Base-by-base conservation (phyloP, 2,329 filamentous ascomycete species). In the Aspergillus sp. region DNA sequence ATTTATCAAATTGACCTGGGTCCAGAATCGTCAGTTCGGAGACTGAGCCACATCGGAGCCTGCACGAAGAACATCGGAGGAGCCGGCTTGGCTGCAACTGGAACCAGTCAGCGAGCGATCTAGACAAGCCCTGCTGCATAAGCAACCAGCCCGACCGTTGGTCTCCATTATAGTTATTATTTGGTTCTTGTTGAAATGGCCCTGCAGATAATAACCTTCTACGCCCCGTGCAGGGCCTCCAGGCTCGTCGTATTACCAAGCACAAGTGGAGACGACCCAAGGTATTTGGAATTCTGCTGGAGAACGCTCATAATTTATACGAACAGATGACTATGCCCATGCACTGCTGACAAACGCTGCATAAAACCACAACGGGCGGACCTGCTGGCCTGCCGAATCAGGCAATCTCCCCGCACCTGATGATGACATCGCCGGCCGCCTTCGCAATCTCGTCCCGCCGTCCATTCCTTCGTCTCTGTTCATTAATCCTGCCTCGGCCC, bases 351-450 rank as follows among this genome's bases (percentile, higher is more conserved):
- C 52, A n/a, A 42, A 45, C 12, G 16, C 36, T 26, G 22, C 52
- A 46, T n/a, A 42, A 42, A 42, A 14, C 22, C 22, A 18, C 6
- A 20, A 46, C 18, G 45, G 20, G 18, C 9, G 45, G 16, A 9
- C 9, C 9, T 47, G 11, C 18, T 12, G 45, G 22, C 18, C 18
- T 47, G 45, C 45, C 45, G 22, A 24, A 54, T 46, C 39, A 14
- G 52, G 52, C 52, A 54, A 47, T 46, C 46, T 31, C 26, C 52
- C 52, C 52, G 52, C 52, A 54, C 36, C 26, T 29, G 26, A 54
- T 54, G 52, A 54, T 54, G 52, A 54, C 52, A 54, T 54, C 45
- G 45, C 45, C 45, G 36, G 12, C 52, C 52, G 52, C 32, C 52
- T 54, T 42, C 14, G 32, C 51, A 31, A 6, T 18, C 10, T 45